Evolutionary conservation across 2,329 filamentous ascomycete species (phyloP).

Genomic region (Penicillium fuscoglaucum): DNA sequence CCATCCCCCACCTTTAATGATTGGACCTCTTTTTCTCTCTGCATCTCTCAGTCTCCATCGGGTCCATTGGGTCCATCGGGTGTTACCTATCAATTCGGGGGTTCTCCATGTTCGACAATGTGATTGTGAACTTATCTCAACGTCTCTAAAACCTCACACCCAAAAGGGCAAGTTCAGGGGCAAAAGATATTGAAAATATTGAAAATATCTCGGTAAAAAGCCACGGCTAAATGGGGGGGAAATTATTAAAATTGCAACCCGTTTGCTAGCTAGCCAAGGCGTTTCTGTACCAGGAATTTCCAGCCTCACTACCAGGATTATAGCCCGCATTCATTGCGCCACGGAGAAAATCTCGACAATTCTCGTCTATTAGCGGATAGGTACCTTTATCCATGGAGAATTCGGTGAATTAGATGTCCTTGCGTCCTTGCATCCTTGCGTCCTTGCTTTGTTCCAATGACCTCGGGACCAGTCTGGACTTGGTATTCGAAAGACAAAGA

Average conservation of each 20-base stretch:
- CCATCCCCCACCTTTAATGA: neutral
- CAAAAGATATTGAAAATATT: neutral
- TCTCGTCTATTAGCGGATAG: neutral
- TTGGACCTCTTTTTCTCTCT: neutral
- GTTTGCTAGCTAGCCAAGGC: neutral
- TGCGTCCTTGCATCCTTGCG: neutral
- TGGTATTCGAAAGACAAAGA: neutral
- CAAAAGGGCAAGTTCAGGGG: neutral
- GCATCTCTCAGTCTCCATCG: neutral
- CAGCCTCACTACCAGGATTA: conserved; percentile 3
- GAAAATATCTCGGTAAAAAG: neutral
- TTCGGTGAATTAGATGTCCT: neutral
- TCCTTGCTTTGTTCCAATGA: neutral
- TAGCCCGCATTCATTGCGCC: neutral
- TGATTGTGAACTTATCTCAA: neutral
- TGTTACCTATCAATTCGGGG: neutral
- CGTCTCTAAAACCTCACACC: neutral
- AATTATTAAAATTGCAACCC: neutral
- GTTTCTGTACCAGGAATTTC: neutral
- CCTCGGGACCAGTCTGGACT: neutral
- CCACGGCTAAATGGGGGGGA: conserved; percentile 6
- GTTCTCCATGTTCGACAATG: neutral
- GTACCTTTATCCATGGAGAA: neutral
- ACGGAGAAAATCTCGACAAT: neutral
- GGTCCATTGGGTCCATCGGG: neutral